These are phyloP conservation scores for Eucalyptus curtisii DNA, from an alignment of 345 rosid genomes.

Conservation along the genomic window DNA sequence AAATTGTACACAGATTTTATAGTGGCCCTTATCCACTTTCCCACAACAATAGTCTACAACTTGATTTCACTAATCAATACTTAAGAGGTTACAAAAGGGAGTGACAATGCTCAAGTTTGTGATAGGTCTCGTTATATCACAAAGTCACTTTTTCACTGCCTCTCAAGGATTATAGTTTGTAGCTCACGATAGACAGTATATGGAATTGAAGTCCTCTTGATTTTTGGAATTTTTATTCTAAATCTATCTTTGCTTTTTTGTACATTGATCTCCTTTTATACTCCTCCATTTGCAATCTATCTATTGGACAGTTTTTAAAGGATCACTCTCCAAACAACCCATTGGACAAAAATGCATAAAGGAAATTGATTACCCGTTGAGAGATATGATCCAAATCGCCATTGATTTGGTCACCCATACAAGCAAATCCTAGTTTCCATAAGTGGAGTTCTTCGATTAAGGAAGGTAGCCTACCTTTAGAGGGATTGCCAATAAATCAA, in stretches of 20 bases:
- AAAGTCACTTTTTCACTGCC: background rate
- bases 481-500: background rate
- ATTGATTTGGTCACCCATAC: too few relatives aligned
- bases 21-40: background rate
- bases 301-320: background rate
- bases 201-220: background rate
- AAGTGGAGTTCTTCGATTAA: background rate
- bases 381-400: background rate
- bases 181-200: background rate
- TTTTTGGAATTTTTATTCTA: too few relatives aligned
- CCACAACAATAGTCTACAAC: background rate
- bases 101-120: background rate
- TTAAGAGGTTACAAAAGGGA: background rate
- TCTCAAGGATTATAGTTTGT: background rate
- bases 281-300: too few relatives aligned
- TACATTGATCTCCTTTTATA: background rate
- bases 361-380: background rate
- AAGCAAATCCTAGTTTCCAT: background rate
- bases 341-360: too few relatives aligned
- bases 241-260: background rate
- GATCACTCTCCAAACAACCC: background rate
- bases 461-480: background rate
- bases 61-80: background rate
- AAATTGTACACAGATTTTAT: background rate
- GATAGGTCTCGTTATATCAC: background rate